phyloP scores from a whole-genome alignment of 805 yeast genomes.

The Metschnikowia reukaufii region DNA sequence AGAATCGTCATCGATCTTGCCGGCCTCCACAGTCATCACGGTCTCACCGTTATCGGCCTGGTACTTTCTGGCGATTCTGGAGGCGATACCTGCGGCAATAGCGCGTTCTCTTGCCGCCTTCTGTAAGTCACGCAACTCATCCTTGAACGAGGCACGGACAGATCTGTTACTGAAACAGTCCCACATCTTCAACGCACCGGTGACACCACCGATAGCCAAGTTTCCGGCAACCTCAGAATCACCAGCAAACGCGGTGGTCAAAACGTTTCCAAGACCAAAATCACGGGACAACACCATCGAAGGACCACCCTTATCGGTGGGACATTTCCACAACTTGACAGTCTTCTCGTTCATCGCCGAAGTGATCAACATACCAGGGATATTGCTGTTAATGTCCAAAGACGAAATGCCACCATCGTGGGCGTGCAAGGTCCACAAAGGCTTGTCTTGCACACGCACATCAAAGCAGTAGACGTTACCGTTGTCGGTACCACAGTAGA shows the following conservation, averaged over 20 bases:
- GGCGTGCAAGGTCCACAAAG: conserved; percentile 95
- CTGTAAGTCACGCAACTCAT: conserved; percentile 57
- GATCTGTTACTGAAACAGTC: conserved; percentile 82
- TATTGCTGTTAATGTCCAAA: conserved; percentile 62
- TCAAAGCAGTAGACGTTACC: conserved; percentile 91
- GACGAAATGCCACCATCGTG: conserved; percentile 93
- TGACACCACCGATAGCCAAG: conserved; percentile 83
- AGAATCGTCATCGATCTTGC: conserved; percentile 54
- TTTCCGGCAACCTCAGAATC: conserved; percentile 86
- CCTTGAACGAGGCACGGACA: conserved; percentile 67
- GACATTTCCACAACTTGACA: conserved; percentile 85
- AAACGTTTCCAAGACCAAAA: conserved; percentile 91
- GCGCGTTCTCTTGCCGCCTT: conserved; percentile 59
- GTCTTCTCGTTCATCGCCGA: conserved; percentile 89
- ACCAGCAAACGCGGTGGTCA: conserved; percentile 78
- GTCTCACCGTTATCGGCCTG: conserved; percentile 50
- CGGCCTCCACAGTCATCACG: conserved; percentile 62
- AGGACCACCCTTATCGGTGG: conserved; percentile 53
- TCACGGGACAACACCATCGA: conserved; percentile 89
- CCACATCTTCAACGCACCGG: conserved; percentile 86
- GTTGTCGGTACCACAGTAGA: conserved; percentile 87
- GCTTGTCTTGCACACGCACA: conserved; percentile 63
- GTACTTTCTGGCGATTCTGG: conserved; percentile 77
- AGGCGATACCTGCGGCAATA: conserved; percentile 52
- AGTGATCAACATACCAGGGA: conserved; percentile 76